Evolutionary conservation across 2,329 filamentous ascomycete genomes (phyloP).

Genomic region (Aspergillus unguis): DNA sequence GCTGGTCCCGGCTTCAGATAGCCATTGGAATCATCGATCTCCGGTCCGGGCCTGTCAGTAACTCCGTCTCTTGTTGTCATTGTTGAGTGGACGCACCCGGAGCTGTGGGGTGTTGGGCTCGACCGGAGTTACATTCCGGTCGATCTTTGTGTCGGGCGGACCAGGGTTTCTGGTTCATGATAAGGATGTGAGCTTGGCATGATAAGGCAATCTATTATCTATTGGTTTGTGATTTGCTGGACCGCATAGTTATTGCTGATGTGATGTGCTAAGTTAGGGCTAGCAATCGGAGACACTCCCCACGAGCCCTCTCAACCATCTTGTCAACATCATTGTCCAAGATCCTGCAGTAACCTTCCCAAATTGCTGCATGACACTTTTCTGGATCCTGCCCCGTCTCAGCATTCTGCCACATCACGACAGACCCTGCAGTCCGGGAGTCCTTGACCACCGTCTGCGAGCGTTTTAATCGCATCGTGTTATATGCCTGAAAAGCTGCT

Average conservation of each 20-base stretch:
- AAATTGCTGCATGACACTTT: neutral
- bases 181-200: neutral
- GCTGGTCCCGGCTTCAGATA: too few relatives aligned
- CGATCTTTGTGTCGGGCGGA: too few relatives aligned
- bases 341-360: neutral
- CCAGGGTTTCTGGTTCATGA: too few relatives aligned
- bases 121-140: too few relatives aligned
- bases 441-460: slow-evolving; percentile 1
- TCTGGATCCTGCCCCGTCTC: neutral
- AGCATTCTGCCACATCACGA: slow-evolving; percentile 3
- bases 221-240: neutral
- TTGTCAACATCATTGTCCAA: slow-evolving; percentile 1
- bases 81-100: too few relatives aligned
- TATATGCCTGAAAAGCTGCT: neutral
- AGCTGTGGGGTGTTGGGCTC: too few relatives aligned
- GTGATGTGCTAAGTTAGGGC: neutral
- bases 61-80: too few relatives aligned
- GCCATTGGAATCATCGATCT: too few relatives aligned
- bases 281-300: neutral
- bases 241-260: neutral
- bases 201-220: neutral
- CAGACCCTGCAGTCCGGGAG: neutral
- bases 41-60: too few relatives aligned
- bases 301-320: neutral
- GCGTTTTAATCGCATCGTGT: neutral